phyloP scores from a whole-genome alignment of 169 alveolate genomes.

The Plasmodium gaboni region DNA sequence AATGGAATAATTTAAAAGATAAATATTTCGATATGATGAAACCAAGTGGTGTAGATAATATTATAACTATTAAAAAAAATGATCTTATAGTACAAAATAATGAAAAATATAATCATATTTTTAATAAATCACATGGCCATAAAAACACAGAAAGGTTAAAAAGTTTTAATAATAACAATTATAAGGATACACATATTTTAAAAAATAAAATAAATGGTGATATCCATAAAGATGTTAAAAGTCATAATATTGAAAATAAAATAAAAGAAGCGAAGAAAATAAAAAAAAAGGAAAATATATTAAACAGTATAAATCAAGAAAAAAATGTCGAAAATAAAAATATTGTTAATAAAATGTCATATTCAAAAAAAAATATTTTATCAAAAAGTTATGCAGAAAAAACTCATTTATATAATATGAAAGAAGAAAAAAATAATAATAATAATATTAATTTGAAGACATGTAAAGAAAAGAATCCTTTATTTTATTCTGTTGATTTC shows the following conservation, averaged over 20 bases:
- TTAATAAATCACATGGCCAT: too few relatives aligned
- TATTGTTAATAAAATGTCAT: background rate
- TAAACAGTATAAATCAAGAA: conserved; percentile 5
- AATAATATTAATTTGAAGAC: background rate
- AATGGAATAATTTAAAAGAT: conserved; percentile 21
- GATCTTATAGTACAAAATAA: too few relatives aligned
- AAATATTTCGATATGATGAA: conserved; percentile 18
- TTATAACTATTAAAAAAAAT: too few relatives aligned
- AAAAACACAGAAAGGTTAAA: too few relatives aligned
- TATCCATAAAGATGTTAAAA: background rate
- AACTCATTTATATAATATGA: background rate
- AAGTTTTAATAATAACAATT: too few relatives aligned
- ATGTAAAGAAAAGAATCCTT: conserved; percentile 16
- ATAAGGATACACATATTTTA: background rate
- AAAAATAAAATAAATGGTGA: background rate
- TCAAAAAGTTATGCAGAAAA: conserved; percentile 4
- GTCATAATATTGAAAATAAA: background rate
- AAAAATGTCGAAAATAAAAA: background rate
- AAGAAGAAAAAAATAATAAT: background rate
- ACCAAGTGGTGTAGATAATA: background rate
- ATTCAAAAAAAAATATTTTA: background rate
- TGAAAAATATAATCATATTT: too few relatives aligned
- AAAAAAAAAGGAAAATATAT: background rate
- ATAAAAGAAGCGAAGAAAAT: background rate
- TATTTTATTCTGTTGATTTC: conserved; percentile 18